Evolutionary conservation across 1,284 basidiomycete genomes (phyloP), one percentile per base, ranked within the genome.

Genomic region (Papiliotrema flavescens): DNA sequence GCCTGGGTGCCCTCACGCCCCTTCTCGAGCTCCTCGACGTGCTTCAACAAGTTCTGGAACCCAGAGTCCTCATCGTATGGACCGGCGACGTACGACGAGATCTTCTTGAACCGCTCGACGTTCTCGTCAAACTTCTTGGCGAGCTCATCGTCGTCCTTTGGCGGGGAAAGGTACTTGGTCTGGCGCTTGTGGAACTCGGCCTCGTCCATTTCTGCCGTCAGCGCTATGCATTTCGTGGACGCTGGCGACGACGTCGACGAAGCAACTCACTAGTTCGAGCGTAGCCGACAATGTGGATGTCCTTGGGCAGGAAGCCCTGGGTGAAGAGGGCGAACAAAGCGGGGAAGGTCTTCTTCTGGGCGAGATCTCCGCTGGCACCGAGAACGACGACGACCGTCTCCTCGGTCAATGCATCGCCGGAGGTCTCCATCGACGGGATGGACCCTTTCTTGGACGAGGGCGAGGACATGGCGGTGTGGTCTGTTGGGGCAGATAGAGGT

Each of bases 261-360:
- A 22, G 40, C 37, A 47, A 64, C 74, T 68, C 64, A 73, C 71
- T 94, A 35, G 93, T 93, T 63, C 93, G 85, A 26, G 93, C 93
- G 75, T 97, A 97, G 45, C 93, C 93, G 56, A 97, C 85, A 76
- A 97, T 92, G 78, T 87, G 86, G 64, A 88, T 82, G 74, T 85
- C 88, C 55, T 82, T 81, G 40, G 93, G 92, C 23, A 97, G 83
- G 79, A 86, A 87, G 46, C 83, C 84, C 66, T 85, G 84, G 64
- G 82, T 81, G 81, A 84, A 95, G 63, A 97, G 85, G 57, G 85
- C 86, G 75, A 95, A 96, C 59, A 97, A 82, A 39, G 93, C 93
- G 17, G 93, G 93, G 77, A 93, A 89, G 11, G 94, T 97, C 92
- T 98, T 98, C 82, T 98, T 98, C 87, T 97, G 97, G 57, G 95